phyloP scores from a whole-genome alignment of 805 yeast genomes.

The Wickerhamomyces canadensis region DNA sequence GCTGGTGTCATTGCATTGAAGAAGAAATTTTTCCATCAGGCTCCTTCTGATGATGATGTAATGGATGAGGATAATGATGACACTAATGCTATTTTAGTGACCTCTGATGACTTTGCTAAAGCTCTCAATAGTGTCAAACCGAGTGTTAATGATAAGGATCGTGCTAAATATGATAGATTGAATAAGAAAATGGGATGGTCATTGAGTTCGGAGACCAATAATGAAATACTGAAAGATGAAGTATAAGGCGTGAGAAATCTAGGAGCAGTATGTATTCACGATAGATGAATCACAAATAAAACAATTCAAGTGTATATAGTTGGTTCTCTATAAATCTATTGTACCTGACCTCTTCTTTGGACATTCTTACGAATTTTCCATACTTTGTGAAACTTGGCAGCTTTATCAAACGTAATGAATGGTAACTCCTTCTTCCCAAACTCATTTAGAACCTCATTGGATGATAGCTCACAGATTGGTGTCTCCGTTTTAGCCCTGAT shows the following conservation, averaged over 20 bases:
- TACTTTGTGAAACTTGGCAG: slow-evolving; percentile 43
- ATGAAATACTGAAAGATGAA: slow-evolving; percentile 5
- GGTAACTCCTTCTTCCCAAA: slow-evolving; percentile 31
- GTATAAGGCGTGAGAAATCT: not conserved
- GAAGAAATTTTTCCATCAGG: slow-evolving; percentile 56
- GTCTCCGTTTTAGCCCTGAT: slow-evolving; percentile 61
- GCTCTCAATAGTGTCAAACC: slow-evolving; percentile 81
- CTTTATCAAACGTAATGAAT: slow-evolving; percentile 34
- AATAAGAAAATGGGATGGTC: slow-evolving; percentile 76
- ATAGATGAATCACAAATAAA: not conserved
- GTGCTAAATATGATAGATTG: slow-evolving; percentile 68
- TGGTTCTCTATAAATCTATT: too few species aligned
- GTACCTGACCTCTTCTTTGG: slow-evolving; percentile 37
- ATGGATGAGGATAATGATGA: slow-evolving; percentile 36
- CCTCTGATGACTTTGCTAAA: slow-evolving; percentile 54
- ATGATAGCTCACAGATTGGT: slow-evolving; percentile 50
- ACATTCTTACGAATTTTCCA: slow-evolving; percentile 57
- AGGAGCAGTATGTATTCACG: not conserved
- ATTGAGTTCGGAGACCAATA: slow-evolving; percentile 28
- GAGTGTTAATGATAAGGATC: slow-evolving; percentile 82
- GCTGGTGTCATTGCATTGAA: slow-evolving; percentile 89
- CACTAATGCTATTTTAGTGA: slow-evolving; percentile 45
- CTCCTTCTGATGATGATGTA: slow-evolving; percentile 41
- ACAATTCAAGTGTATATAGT: not conserved
- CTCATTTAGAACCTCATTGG: slow-evolving; percentile 13